Percentiles rank a stretch among this genome's conserved stretches.
Evolutionary conservation across 73 alveolate species (phyloP).

Genomic region (Paramecium tetraurelia): DNA sequence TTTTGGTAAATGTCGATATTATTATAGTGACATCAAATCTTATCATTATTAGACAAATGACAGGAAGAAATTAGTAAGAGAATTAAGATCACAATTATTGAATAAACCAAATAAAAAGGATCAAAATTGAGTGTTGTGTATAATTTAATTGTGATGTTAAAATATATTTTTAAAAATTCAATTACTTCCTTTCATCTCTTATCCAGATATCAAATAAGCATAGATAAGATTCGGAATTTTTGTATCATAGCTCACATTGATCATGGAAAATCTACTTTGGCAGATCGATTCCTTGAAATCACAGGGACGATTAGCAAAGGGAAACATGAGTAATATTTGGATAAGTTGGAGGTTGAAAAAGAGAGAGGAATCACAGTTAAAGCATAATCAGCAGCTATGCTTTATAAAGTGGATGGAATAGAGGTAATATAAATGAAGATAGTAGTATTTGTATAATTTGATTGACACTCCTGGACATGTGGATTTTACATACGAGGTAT

Average conservation of each 20-base stretch:
- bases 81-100: conserved; percentile 32
- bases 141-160: conserved; percentile 15
- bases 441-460: conserved; percentile 69
- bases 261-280: conserved; percentile 86
- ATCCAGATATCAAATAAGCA: neutral
- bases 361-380: conserved; percentile 91
- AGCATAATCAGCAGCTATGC: conserved; percentile 91
- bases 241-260: conserved; percentile 95
- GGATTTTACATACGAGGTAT: conserved; percentile 83
- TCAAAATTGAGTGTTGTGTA: neutral
- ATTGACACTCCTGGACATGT: conserved; percentile 98
- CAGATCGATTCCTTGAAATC: conserved; percentile 58
- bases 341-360: conserved; percentile 79
- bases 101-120: neutral
- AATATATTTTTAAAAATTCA: neutral
- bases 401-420: neutral
- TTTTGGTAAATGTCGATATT: neutral
- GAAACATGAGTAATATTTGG: conserved; percentile 47
- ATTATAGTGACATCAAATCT: neutral
- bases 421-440: neutral
- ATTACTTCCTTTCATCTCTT: neutral
- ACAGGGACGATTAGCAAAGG: conserved; percentile 57
- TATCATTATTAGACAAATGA: conserved; percentile 6
- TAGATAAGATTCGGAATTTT: conserved; percentile 75
- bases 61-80: conserved; percentile 3